A percentile compares a stretch with the other conserved stretches of the same genome.
phyloP scores from a whole-genome alignment of 2,329 filamentous ascomycete species.

The Diaporthe australafricana region DNA sequence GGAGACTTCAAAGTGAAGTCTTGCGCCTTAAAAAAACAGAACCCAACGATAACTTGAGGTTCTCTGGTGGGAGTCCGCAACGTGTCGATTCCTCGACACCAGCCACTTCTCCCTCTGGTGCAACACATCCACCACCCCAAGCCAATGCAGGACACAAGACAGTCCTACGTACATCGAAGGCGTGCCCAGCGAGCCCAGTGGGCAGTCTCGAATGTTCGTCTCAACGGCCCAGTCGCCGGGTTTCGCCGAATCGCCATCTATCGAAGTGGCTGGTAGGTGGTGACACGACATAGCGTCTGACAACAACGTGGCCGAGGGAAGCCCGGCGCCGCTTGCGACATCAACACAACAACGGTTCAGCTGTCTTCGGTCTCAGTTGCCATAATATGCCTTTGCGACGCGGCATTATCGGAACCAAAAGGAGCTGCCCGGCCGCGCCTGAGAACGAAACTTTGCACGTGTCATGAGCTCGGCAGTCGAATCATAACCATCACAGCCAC shows the following conservation, averaged over 20 bases:
- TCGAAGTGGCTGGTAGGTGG: constrained; percentile 10
- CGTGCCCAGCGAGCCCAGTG: not conserved
- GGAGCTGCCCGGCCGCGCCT: not conserved
- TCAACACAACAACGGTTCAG: not conserved
- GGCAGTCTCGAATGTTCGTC: not conserved
- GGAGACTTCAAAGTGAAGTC: not conserved
- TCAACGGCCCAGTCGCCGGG: not conserved
- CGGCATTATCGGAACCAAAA: not conserved
- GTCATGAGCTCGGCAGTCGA: constrained; percentile 25
- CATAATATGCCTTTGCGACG: not conserved
- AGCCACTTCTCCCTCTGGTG: not conserved
- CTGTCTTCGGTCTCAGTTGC: not conserved
- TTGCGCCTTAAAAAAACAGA: no score
- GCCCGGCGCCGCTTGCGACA: not conserved
- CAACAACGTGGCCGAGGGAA: constrained; percentile 22
- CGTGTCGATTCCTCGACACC: not conserved
- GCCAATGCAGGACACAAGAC: not conserved
- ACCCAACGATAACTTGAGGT: not conserved
- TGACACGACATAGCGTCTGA: constrained; percentile 27
- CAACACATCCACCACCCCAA: not conserved
- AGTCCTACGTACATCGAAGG: not conserved
- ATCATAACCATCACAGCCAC: not conserved
- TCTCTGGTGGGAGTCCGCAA: not conserved
- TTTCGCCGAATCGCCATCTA: constrained; percentile 5
- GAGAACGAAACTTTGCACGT: constrained; percentile 23